Evolutionary conservation across 2,329 filamentous ascomycete genomes (phyloP), one percentile per base, ranked within the genome.

Genomic region (Nothopassalora personata): DNA sequence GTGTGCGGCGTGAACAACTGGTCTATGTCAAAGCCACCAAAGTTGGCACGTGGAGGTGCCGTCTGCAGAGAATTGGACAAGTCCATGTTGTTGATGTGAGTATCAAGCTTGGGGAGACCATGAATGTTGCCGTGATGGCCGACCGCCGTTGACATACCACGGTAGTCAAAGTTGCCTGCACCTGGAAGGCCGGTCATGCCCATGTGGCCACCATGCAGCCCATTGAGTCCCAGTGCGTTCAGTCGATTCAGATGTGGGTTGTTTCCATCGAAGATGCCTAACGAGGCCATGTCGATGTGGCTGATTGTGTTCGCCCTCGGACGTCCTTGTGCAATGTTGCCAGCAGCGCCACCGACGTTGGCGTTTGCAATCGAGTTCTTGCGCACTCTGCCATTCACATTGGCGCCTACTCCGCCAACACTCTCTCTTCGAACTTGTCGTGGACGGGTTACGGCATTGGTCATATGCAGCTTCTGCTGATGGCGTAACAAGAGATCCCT

Each of bases 391-490:
- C 86, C 88, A 64, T 86, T 80, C 33, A 82, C 83, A 13, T 84
- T 83, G 6, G 83, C 81, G 8, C 86, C 85, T 61, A 88, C 84
- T 56, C 88, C 90, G 61, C 88, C 83, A 5, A 83, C 89, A 74
- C 94, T 97, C 77, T 97, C 94, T 65, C 94, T 85, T 66, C 93
- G 88, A 67, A 76, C 80, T 68, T 91, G 92, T 68, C 92, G 86
- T 49, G 92, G 91, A 61, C 92, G 86, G 49, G 91, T 91, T 5
- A 94, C 89, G 0, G 91, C 91, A 11, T 90, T 90, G 28, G 91
- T 91, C 81, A 96, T 91, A 74, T 99, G 94, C 51, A 99, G 83
- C 81, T 99, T 99, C 80, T 99, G 94, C 81, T 99, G 94, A 76
- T 99, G 94, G 60, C 94, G 86, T 66, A 99, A 80, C 57, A 99